phyloP scores from a whole-genome alignment of 179 eudicot genomes.

The Beta corolliflora region DNA sequence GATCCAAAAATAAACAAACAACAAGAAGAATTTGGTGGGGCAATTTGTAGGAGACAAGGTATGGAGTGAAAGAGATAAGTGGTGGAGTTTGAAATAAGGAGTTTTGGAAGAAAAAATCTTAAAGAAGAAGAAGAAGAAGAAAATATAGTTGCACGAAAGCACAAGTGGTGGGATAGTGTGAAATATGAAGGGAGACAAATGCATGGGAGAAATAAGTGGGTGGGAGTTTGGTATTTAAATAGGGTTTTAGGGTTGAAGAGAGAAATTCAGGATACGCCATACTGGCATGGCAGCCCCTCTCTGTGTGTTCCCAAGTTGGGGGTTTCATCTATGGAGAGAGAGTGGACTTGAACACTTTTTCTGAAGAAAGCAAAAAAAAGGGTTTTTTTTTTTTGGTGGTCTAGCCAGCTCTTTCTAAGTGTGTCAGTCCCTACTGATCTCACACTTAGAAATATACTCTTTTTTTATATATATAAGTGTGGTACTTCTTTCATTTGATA shows the following conservation, averaged over 20 bases:
- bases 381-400: neutral
- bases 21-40: slow-evolving; percentile 1
- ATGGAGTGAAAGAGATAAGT: slow-evolving; percentile 26
- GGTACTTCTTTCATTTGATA: neutral
- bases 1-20: neutral
- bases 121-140: neutral
- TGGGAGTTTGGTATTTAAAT: slow-evolving; percentile 35
- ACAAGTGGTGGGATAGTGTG: slow-evolving; percentile 15
- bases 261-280: slow-evolving; percentile 19
- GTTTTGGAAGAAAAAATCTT: neutral
- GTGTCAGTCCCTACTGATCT: neutral
- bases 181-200: slow-evolving; percentile 31
- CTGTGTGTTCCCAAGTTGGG: slow-evolving; percentile 25
- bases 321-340: slow-evolving; percentile 6
- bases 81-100: neutral
- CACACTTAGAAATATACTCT: slow-evolving; percentile 2
- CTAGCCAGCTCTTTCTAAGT: slow-evolving; percentile 3
- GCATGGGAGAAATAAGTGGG: slow-evolving; percentile 43
- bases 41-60: slow-evolving; percentile 30
- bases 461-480: neutral
- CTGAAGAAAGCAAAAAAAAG: neutral
- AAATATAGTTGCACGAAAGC: slow-evolving; percentile 3
- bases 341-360: neutral
- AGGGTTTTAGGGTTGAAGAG: slow-evolving; percentile 20
- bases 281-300: slow-evolving; percentile 32